These are phyloP conservation scores for Luffa aegyptiaca DNA, from an alignment of 306 rosid species.

Conservation along the genomic window DNA sequence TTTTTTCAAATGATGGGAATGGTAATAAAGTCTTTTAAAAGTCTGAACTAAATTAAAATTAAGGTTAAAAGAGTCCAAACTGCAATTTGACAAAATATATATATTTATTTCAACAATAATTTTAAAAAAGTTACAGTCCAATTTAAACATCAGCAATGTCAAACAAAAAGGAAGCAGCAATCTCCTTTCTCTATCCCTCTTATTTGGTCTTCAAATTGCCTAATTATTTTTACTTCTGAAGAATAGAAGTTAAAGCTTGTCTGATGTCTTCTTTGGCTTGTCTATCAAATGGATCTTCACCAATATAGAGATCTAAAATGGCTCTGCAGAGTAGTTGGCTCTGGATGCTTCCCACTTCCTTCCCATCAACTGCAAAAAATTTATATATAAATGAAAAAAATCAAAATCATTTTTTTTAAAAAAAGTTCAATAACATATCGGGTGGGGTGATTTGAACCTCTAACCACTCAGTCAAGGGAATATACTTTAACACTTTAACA, in stretches of 20 bases:
- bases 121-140: neutral
- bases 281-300: slow-evolving; percentile 80
- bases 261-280: slow-evolving; percentile 76
- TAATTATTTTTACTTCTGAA: slow-evolving; percentile 25
- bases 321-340: slow-evolving; percentile 70
- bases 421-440: no score
- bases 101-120: neutral
- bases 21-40: no score
- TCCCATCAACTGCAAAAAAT: slow-evolving; percentile 62
- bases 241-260: slow-evolving; percentile 43
- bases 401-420: neutral
- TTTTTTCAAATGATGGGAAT: no score
- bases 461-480: neutral
- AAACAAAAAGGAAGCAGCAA: neutral
- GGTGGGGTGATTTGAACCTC: neutral
- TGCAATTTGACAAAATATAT: neutral
- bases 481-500: no score
- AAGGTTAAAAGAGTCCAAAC: neutral
- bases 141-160: neutral
- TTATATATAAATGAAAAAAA: neutral
- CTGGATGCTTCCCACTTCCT: slow-evolving; percentile 85
- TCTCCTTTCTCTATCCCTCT: neutral
- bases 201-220: slow-evolving; percentile 3
- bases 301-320: slow-evolving; percentile 70
- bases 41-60: neutral